Conservation (phyloP, 2,329 filamentous ascomycete genomes). For the Aspergillus alliaceus region DNA sequence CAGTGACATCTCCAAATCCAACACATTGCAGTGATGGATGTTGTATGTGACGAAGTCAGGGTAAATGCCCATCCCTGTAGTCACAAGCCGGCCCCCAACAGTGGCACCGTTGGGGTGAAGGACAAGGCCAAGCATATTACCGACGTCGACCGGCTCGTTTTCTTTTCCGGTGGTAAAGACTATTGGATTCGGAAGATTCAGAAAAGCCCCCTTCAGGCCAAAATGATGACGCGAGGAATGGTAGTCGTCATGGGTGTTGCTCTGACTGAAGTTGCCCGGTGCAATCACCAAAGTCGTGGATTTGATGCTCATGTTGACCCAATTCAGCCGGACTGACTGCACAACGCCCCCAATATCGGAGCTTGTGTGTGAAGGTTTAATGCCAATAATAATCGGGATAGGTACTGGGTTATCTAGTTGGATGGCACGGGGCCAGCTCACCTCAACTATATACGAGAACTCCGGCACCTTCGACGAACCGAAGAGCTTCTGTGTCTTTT, state of each 20-base stretch:
- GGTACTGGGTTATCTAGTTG: conserved; percentile 15
- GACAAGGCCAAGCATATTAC: conserved; percentile 15
- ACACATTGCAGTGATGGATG: conserved; percentile 10
- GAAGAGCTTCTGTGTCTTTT: conserved; percentile 36
- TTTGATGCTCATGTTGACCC: conserved; percentile 13
- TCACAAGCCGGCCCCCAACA: neutral
- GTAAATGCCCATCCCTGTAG: neutral
- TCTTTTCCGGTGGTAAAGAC: conserved; percentile 7
- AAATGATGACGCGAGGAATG: conserved; percentile 1
- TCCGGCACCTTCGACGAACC: conserved; percentile 34
- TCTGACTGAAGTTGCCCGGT: conserved; percentile 4
- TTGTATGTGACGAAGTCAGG: conserved; percentile 20
- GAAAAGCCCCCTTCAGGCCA: conserved; percentile 7
- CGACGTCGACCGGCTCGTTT: conserved; percentile 14
- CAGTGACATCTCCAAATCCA: conserved; percentile 12
- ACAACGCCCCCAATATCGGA: conserved; percentile 10
- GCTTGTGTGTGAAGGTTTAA: conserved; percentile 11
- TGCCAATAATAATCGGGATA: conserved; percentile 13
- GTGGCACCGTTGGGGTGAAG: conserved; percentile 9
- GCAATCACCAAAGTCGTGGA: conserved; percentile 11
- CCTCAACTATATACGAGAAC: conserved; percentile 26
- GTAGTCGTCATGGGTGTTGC: neutral
- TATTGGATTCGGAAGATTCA: conserved; percentile 8
- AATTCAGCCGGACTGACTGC: conserved; percentile 14
- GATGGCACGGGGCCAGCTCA: conserved; percentile 28